phyloP scores from a whole-genome alignment of 768 basidiomycete genomes.

The Scleroderma citrinum region DNA sequence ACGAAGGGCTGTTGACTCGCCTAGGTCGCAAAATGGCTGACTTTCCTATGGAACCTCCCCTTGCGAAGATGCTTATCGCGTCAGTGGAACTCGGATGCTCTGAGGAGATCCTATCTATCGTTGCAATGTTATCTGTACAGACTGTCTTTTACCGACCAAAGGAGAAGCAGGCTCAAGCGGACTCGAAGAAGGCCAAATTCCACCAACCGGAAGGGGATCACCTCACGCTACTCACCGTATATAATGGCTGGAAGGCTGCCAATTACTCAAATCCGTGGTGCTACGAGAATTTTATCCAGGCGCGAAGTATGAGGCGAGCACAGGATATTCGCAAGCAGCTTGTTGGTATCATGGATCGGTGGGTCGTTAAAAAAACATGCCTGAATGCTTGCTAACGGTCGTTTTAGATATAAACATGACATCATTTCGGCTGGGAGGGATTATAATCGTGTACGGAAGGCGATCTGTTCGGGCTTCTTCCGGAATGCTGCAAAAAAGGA shows the following conservation, averaged over 20 bases:
- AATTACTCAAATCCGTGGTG: constrained; percentile 99
- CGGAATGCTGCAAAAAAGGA: constrained; percentile 98
- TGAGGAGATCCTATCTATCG: constrained; percentile 94
- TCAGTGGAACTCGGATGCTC: constrained; percentile 97
- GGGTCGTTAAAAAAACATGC: constrained; percentile 22
- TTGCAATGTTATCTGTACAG: constrained; percentile 96
- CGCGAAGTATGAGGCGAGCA: constrained; percentile 92
- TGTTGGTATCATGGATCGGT: constrained; percentile 98
- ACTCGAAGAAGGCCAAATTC: constrained; percentile 99
- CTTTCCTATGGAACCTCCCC: constrained; percentile 94
- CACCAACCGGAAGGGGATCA: constrained; percentile 99
- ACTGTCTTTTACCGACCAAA: constrained; percentile 98
- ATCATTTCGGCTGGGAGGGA: constrained; percentile 89
- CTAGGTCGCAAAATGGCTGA: constrained; percentile 99
- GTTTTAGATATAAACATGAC: constrained; percentile 87
- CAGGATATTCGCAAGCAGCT: constrained; percentile 98
- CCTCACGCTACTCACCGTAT: constrained; percentile 85
- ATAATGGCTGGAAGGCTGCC: constrained; percentile 96
- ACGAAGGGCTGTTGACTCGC: constrained; percentile 91
- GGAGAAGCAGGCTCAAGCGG: constrained; percentile 98
- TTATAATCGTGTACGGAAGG: constrained; percentile 87
- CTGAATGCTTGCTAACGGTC: constrained; percentile 2
- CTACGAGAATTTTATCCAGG: constrained; percentile 98
- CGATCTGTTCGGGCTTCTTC: constrained; percentile 98
- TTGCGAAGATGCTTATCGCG: constrained; percentile 97